phyloP scores from a whole-genome alignment of 2,329 filamentous ascomycete species.

The Didymosphaeria variabile region DNA sequence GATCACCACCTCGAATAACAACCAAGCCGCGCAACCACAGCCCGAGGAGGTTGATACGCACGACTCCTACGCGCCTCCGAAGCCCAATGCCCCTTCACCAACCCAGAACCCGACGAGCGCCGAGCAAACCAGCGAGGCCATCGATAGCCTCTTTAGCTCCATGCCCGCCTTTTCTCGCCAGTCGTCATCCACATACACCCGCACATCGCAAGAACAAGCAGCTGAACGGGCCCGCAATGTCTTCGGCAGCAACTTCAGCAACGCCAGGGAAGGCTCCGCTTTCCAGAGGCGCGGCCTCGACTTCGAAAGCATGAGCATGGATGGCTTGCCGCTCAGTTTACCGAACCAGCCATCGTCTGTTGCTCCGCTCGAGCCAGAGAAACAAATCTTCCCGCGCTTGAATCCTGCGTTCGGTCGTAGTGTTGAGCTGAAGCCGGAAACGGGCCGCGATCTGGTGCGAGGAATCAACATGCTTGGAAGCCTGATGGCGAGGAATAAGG shows the following conservation, averaged over 20 bases:
- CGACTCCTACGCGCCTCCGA: slow-evolving; percentile 2
- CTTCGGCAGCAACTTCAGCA: slow-evolving; percentile 33
- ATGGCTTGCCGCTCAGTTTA: slow-evolving; percentile 19
- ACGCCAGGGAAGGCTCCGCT: neutral
- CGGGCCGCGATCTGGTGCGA: slow-evolving; percentile 57
- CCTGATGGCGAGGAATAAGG: slow-evolving; percentile 62
- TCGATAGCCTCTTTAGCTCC: slow-evolving; percentile 37
- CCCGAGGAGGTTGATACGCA: slow-evolving; percentile 12
- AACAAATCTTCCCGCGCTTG: slow-evolving; percentile 41
- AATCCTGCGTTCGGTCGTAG: slow-evolving; percentile 53
- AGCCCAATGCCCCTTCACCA: slow-evolving; percentile 7
- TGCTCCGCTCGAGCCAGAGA: slow-evolving; percentile 25
- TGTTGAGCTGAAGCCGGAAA: slow-evolving; percentile 44
- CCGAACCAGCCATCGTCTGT: neutral
- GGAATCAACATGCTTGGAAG: slow-evolving; percentile 56
- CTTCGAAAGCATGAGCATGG: slow-evolving; percentile 33
- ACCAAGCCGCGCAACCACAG: slow-evolving; percentile 24
- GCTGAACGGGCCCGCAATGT: slow-evolving; percentile 20
- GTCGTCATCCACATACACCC: slow-evolving; percentile 1
- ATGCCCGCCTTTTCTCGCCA: slow-evolving; percentile 10
- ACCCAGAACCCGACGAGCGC: slow-evolving; percentile 15
- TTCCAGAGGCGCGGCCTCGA: slow-evolving; percentile 14
- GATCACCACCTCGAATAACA: slow-evolving; percentile 14
- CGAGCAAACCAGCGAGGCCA: slow-evolving; percentile 24
- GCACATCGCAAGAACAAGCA: slow-evolving; percentile 2